A percentile compares a stretch with the other conserved stretches of the same genome.
Conservation (phyloP, 352 stramenopile genomes). For the Phytophthora fragariae region DNA sequence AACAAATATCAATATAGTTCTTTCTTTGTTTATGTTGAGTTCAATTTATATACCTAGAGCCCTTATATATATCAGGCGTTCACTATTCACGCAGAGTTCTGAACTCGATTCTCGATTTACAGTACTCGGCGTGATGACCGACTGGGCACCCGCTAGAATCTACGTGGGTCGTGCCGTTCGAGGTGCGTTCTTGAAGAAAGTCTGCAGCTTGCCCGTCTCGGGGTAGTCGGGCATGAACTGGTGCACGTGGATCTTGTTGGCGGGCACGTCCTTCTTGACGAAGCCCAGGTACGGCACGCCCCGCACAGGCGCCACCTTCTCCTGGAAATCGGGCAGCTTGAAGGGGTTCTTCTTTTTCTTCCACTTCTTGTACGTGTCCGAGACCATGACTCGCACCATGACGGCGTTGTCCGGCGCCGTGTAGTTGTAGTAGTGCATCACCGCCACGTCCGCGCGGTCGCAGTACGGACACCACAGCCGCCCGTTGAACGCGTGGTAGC, state of each 20-base stretch:
- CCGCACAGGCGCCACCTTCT: conserved; percentile 62
- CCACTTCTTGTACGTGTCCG: conserved; percentile 73
- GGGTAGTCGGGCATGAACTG: conserved; percentile 75
- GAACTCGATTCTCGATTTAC: too few relatives aligned
- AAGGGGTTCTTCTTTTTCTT: conserved; percentile 86
- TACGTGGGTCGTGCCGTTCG: conserved; percentile 35
- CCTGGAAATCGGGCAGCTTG: conserved; percentile 66
- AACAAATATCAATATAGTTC: too few relatives aligned
- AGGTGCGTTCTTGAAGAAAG: conserved; percentile 55
- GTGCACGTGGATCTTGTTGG: conserved; percentile 54
- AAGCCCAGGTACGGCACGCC: conserved; percentile 75
- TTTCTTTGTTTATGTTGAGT: too few relatives aligned
- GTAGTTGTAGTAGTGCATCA: conserved; percentile 87
- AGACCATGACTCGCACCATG: conserved; percentile 62
- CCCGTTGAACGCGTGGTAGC: conserved; percentile 75
- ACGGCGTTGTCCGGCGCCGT: conserved; percentile 66
- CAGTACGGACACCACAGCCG: conserved; percentile 85
- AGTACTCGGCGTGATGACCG: not conserved
- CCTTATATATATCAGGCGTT: too few relatives aligned
- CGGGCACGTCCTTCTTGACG: conserved; percentile 59
- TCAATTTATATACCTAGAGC: too few relatives aligned
- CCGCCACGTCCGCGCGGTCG: conserved; percentile 68
- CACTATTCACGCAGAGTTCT: too few relatives aligned
- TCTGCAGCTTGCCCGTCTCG: conserved; percentile 53
- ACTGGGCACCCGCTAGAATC: not conserved